Evolutionary conservation across 805 yeast species (phyloP), one percentile per base, ranked within the genome.

Genomic region (Candida glaebosa): DNA sequence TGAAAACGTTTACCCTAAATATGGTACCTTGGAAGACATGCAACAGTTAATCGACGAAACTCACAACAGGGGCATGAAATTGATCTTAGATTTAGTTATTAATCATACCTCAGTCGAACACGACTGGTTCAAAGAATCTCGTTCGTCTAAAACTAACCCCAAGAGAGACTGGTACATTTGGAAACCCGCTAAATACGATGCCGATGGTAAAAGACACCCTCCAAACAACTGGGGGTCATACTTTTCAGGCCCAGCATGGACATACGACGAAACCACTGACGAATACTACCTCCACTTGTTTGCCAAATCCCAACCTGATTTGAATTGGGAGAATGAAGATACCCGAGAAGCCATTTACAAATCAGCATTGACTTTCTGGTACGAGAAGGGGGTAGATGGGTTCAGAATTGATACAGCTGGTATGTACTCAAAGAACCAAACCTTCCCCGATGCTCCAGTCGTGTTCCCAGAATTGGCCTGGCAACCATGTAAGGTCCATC

Each of bases 121-220:
- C 57, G 65, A 58, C 36, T 79, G 83, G 83, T 78, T 78, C 61
- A 61, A 75, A 52, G 79, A 78, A 52, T 74, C 80, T 7, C 59
- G 78, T 41, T 63, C 75, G 5, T 71, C 79, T 14, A 69, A 63
- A 50, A 60, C 66, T 38, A 75, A 73, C 56, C 73, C 81, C 5
- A 78, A 79, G 61, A 68, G 83, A 54, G 81, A 79, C 57, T 78
- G 82, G 81, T 76, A 76, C 58, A 64, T 75, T 45, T 79, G 84
- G 84, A 73, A 66, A 49, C 72, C 74, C 24, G 68, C 78, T 22
- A 67, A 56, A 35, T 69, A 64, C 52, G 78, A 73, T 45, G 61
- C 56, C 15, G 53, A 65, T n/a, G 81, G 82, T 18, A 67, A 65
- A 39, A 68, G 79, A 50, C 68, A 60, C 15, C 80, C 81, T 5